Evolutionary conservation across 129 eudicot genomes (phyloP).

Genomic region (Deinandra increscens): DNA sequence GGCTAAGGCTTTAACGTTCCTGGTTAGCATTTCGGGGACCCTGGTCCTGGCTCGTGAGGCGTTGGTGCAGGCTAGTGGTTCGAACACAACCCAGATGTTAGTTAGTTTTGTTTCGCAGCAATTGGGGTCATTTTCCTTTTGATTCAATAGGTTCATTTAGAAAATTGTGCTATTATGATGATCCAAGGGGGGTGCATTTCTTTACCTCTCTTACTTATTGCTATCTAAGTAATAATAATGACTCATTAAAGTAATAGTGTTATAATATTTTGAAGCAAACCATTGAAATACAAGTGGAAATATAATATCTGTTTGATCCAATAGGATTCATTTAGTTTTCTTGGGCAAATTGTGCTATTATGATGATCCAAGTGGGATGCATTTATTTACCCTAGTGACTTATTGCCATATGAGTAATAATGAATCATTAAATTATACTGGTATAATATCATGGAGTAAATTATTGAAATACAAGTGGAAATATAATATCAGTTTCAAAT

Average conservation of each 20-base stretch:
- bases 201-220: neutral
- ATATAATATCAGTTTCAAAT: too few relatives aligned
- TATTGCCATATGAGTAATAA: too few relatives aligned
- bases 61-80: constrained; percentile 18
- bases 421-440: too few relatives aligned
- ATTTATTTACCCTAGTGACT: too few relatives aligned
- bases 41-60: constrained; percentile 26
- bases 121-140: constrained; percentile 15
- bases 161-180: neutral
- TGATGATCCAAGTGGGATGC: too few relatives aligned
- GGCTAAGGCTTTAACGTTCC: constrained; percentile 29
- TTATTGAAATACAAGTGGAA: too few relatives aligned
- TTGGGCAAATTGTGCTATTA: too few relatives aligned
- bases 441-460: too few relatives aligned
- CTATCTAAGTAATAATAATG: neutral
- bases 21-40: constrained; percentile 34
- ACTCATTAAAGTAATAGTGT: neutral
- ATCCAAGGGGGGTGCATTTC: neutral
- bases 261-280: neutral
- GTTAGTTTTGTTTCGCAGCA: constrained; percentile 21
- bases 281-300: neutral
- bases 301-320: neutral
- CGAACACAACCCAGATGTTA: constrained; percentile 18
- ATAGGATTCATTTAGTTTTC: too few relatives aligned
- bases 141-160: neutral